phyloP scores from a whole-genome alignment of 2,329 filamentous ascomycete genomes.

The Chaetomiaceae sp. region DNA sequence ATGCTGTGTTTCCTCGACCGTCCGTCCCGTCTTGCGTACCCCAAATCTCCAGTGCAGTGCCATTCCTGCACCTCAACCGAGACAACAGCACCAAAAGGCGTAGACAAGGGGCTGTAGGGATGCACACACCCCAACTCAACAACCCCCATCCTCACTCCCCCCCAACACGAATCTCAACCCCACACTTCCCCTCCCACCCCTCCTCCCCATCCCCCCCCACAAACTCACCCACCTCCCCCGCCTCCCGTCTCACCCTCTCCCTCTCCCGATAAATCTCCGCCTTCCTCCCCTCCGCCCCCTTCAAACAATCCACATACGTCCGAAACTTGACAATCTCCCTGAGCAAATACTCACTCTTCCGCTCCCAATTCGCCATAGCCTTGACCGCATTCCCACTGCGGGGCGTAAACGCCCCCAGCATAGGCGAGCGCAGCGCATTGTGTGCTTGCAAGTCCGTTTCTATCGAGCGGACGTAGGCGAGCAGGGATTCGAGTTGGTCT shows the following conservation, averaged over 20 bases:
- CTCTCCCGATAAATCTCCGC: slow-evolving; percentile 64
- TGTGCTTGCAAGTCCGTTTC: slow-evolving; percentile 82
- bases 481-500: slow-evolving; percentile 73
- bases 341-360: slow-evolving; percentile 86
- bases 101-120: no score
- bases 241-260: slow-evolving; percentile 46
- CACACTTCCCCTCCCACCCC: not conserved
- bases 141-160: not conserved
- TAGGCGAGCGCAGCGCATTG: slow-evolving; percentile 80
- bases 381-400: slow-evolving; percentile 73
- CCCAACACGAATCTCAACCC: not conserved
- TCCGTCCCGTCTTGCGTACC: no score
- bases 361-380: slow-evolving; percentile 95
- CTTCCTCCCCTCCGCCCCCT: slow-evolving; percentile 64
- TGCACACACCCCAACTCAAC: not conserved
- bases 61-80: no score
- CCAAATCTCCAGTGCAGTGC: no score
- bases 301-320: slow-evolving; percentile 85
- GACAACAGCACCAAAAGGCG: no score
- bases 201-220: slow-evolving; percentile 12
- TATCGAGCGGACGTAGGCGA: slow-evolving; percentile 75
- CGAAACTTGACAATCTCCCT: slow-evolving; percentile 94
- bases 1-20: no score
- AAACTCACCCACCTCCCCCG: no score
- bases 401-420: slow-evolving; percentile 85